phyloP scores from a whole-genome alignment of 768 basidiomycete genomes.

The Lentinula lateritia region DNA sequence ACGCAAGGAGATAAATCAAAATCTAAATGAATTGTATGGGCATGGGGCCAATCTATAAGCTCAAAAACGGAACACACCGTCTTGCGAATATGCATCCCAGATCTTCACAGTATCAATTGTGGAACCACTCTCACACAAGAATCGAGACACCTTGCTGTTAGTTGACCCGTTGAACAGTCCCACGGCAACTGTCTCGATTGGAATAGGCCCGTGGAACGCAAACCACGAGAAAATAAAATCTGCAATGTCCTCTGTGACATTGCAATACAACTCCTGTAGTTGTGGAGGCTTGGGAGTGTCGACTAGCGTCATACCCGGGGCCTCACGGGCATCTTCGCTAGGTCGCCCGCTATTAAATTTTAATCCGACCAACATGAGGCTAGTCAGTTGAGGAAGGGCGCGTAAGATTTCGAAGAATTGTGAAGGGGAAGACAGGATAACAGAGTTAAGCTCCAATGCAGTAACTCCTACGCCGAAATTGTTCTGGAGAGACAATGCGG shows the following conservation, averaged over 20 bases:
- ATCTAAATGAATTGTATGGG: background rate
- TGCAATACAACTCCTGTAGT: background rate
- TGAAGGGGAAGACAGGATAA: background rate
- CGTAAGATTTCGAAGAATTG: constrained; percentile 2
- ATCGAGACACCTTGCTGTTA: background rate
- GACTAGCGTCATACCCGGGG: background rate
- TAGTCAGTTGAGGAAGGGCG: background rate
- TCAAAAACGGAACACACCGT: background rate
- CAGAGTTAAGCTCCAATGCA: constrained; percentile 1
- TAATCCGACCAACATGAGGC: background rate
- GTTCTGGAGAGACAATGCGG: background rate
- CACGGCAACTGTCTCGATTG: background rate
- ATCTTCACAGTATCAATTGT: background rate
- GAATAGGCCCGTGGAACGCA: background rate
- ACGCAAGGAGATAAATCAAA: constrained; percentile 4
- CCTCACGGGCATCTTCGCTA: background rate
- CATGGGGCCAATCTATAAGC: background rate
- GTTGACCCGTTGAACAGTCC: background rate
- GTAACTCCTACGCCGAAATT: constrained; percentile 1
- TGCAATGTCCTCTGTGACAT: background rate
- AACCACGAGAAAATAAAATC: constrained; percentile 2
- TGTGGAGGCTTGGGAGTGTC: background rate
- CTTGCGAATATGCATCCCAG: background rate
- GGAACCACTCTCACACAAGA: background rate
- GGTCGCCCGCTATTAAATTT: background rate